Base-by-base conservation (phyloP, 1,139 yeast species). In the Blastobotrys petasosporus region DNA sequence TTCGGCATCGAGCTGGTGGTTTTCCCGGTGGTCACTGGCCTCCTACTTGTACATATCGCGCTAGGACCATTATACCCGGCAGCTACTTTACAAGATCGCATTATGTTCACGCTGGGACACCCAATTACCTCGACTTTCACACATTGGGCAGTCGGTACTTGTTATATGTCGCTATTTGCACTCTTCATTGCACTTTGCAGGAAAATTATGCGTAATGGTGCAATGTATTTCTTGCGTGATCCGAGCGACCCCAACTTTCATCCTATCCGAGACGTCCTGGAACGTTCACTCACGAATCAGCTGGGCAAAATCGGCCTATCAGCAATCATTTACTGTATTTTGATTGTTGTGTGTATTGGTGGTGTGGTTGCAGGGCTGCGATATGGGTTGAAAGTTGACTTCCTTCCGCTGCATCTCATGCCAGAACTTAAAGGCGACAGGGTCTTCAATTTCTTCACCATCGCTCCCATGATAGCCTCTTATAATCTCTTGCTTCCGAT, bases 211-310 rank as follows among this genome's bases (percentile, higher is more conserved):
- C 77, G 99, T 46, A 82, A 86, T 0, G 99, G 98, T 5, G 95
- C 87, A 2, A 69, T 92, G 38, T 92, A 80, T 64, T 92, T 94
- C 66, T 85, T 94, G 48, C 75, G 96, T 53, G 88, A 95, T 30
- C 96, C 97, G 2, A 96, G 90, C 56, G 97, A 92, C 61, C 96
- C 95, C 29, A 84, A 87, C 56, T 82, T 88, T 37, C 79, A 92
- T 52, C 77, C 94, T n/a, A 76, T 92, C 39, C 92, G 87, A 54
- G 96, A 90, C 61, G 94, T 95, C 1, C 67, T 92, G 51, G 82
- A 84, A 46, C 80, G 85, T 53, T 86, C 95, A 1, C 73, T 90
- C 56, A 54, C 67, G 11, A 69, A 83, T 39, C 97, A 92, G 62
- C 57, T 90, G 32, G 79, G 84, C 32, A 74, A 95, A 52, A 83